Evolutionary conservation across 495 filamentous ascomycete genomes (phyloP).

Genomic region (Trichoderma asperelloides): DNA sequence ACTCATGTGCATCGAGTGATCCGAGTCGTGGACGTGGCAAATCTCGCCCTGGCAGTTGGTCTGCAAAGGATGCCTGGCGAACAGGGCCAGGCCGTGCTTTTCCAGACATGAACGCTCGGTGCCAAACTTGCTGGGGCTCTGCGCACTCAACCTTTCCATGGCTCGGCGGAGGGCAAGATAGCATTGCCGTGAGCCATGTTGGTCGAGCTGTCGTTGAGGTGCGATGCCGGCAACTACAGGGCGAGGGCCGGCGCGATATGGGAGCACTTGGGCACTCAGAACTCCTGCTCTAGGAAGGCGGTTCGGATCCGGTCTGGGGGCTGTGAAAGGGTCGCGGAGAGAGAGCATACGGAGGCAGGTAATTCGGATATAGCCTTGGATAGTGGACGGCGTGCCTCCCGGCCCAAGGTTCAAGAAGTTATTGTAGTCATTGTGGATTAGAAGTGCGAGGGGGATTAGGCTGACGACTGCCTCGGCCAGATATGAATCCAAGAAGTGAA

Average conservation of each 20-base stretch:
- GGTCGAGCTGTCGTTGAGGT: conserved; percentile 67
- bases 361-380: conserved; percentile 62
- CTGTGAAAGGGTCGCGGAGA: conserved; percentile 47
- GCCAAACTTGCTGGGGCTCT: conserved; percentile 42
- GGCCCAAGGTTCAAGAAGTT: conserved; percentile 71
- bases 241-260: conserved; percentile 50
- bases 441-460: conserved; percentile 41
- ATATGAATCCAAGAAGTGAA: conserved; percentile 37
- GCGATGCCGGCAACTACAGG: conserved; percentile 66
- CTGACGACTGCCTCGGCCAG: conserved; percentile 40
- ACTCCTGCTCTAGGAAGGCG: conserved; percentile 30
- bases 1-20: conserved; percentile 67
- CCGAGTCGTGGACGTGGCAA: conserved; percentile 67
- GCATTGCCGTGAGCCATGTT: conserved; percentile 43
- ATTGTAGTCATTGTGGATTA: conserved; percentile 64
- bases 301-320: conserved; percentile 27
- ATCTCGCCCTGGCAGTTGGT: conserved; percentile 66
- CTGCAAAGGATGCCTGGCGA: conserved; percentile 51
- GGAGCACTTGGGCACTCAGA: conserved; percentile 34
- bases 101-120: conserved; percentile 67
- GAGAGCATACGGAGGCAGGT: conserved; percentile 50
- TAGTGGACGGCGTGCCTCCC: conserved; percentile 69
- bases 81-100: conserved; percentile 68
- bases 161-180: conserved; percentile 41
- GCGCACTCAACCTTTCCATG: conserved; percentile 41